Evolutionary conservation across 192 early-diverging fungal genomes (phyloP), one percentile per base, ranked within the genome.

Genomic region (Entomortierella chlamydospora): DNA sequence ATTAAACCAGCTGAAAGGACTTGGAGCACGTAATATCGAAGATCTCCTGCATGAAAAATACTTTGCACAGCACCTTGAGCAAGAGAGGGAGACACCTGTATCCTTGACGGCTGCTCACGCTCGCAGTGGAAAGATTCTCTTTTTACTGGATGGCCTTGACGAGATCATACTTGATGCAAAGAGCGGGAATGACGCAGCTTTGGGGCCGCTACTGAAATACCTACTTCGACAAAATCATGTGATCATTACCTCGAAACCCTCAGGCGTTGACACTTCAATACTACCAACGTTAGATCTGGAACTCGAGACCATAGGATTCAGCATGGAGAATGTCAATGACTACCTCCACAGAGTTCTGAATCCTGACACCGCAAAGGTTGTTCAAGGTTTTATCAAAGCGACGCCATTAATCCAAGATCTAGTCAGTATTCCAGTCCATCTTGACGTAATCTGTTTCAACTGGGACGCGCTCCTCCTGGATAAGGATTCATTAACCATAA

Each of bases 351-450:
- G 28, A 25, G 33, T 56, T 37, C 37, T 65, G n/a, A 10, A 49
- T 23, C 52, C 64, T 4, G 53, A 42, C 2, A 33, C 30, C 26
- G 31, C 17, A 15, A 37, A 5, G 42, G 29, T 55, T 30, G 55
- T 68, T 50, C 54, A 68, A 47, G 42, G 57, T 39, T 68, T 68
- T 58, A 58, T 68, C n/a, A 34, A 49, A 22, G 54, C 29, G 28
- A 68, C 65, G 13, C 54, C 65, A 22, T 25, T 68, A 54, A 58
- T 68, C 29, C 65, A 57, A 31, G 65, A 42, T 7, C 55, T 68
- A 17, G 65, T 69, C 57, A 70, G 61, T 29, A 70, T 61, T 43
- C 68, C 68, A 4, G 58, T 70, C 2, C 68, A 70, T 20, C 68
- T 70, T 17, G 68, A 70, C 29, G 68, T 61, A 34, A 61, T 70